Conservation (phyloP, 176 grass and related monocot species). For the Cenchrus americanus region DNA sequence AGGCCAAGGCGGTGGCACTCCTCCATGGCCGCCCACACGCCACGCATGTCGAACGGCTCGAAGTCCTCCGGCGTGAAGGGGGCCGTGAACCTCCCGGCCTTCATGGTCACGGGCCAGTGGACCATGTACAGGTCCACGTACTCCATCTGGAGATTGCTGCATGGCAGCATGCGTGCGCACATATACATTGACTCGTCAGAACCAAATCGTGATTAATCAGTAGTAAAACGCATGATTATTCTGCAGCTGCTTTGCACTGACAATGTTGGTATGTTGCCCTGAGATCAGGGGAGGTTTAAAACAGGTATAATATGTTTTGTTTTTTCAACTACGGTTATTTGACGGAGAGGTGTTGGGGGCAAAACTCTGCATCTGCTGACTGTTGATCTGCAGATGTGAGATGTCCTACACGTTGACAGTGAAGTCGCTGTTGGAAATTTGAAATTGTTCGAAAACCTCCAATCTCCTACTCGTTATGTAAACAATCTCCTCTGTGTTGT, state of each 20-base stretch:
- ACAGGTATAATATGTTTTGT: background rate
- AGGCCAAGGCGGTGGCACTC: constrained; percentile 62
- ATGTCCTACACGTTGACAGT: no score
- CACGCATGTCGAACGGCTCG: constrained; percentile 46
- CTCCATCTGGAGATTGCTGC: constrained; percentile 55
- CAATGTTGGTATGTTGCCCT: background rate
- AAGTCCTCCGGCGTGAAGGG: constrained; percentile 55
- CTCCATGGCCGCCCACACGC: constrained; percentile 73
- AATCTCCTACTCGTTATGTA: no score
- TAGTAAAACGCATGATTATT: background rate
- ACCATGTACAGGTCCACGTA: constrained; percentile 67
- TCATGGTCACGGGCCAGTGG: constrained; percentile 58
- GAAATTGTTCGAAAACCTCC: no score
- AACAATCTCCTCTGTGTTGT: no score
- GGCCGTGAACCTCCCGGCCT: constrained; percentile 43
- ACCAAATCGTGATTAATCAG: background rate
- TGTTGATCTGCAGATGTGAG: no score
- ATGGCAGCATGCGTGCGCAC: background rate
- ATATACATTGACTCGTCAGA: background rate
- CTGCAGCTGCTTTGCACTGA: background rate
- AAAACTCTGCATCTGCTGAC: no score
- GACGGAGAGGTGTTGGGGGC: background rate
- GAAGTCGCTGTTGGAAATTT: no score
- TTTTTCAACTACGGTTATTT: background rate
- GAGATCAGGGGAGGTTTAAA: background rate